These are phyloP conservation scores for Reutealis trisperma DNA, from an alignment of 345 rosid genomes.

Conservation along the genomic window DNA sequence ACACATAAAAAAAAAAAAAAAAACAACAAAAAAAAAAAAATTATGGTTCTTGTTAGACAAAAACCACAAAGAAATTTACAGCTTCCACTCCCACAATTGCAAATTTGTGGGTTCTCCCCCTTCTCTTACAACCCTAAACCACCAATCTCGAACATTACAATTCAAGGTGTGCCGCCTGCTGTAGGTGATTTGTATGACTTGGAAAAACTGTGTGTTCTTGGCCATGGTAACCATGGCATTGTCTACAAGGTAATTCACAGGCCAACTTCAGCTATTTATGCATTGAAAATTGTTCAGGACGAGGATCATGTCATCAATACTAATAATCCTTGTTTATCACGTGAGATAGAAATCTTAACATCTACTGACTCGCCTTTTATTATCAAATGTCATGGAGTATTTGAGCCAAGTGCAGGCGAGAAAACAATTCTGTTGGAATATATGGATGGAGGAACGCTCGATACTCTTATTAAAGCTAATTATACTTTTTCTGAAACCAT, in stretches of 20 bases:
- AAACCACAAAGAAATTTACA: neutral
- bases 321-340: neutral
- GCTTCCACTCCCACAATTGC: neutral
- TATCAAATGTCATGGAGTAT: constrained; percentile 4
- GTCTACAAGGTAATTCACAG: constrained; percentile 19
- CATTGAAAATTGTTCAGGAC: neutral
- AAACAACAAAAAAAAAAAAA: too few relatives aligned
- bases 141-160: neutral
- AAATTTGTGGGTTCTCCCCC: neutral
- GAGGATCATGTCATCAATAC: neutral
- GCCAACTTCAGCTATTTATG: constrained; percentile 6
- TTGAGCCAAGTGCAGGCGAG: constrained; percentile 2
- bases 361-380: neutral
- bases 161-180: neutral
- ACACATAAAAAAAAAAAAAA: too few relatives aligned
- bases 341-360: neutral
- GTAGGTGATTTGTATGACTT: neutral
- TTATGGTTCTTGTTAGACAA: neutral
- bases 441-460: constrained; percentile 24
- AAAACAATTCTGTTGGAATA: constrained; percentile 23
- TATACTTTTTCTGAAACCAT: constrained; percentile 16
- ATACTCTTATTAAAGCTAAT: neutral
- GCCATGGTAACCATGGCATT: constrained; percentile 16
- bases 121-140: neutral
- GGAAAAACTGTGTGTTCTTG: constrained; percentile 14